Conservation (phyloP, 441 rosid species). For the Pelargonium fulgidum region DNA sequence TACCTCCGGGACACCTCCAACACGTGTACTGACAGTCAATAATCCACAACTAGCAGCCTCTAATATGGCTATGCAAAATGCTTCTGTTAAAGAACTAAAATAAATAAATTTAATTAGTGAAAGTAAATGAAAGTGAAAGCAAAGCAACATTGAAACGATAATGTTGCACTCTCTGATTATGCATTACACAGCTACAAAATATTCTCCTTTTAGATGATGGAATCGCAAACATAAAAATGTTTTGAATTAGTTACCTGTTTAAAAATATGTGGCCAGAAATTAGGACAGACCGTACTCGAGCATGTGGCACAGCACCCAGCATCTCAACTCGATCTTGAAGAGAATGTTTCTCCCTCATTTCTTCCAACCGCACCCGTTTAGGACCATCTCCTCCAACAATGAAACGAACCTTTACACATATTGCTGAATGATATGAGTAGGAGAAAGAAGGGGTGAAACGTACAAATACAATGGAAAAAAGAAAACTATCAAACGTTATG, state of each 20-base stretch:
- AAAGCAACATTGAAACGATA: neutral
- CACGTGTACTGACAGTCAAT: conserved; percentile 87
- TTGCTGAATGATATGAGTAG: conserved; percentile 18
- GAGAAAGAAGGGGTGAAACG: neutral
- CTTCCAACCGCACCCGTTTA: conserved; percentile 83
- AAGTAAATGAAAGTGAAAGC: neutral
- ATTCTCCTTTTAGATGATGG: neutral
- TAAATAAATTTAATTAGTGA: conserved; percentile 11
- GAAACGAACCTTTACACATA: conserved; percentile 65
- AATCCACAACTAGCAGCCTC: conserved; percentile 99
- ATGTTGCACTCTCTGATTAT: neutral
- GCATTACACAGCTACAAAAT: neutral
- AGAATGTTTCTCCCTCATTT: conserved; percentile 96
- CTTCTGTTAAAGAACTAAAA: conserved; percentile 85
- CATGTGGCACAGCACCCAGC: conserved; percentile 94
- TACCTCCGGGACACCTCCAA: conserved; percentile 98
- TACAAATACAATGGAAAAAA: too few relatives aligned
- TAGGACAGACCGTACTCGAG: conserved; percentile 77
- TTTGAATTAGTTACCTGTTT: conserved; percentile 55
- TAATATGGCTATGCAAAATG: conserved; percentile 94
- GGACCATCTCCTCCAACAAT: conserved; percentile 98
- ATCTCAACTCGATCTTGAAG: conserved; percentile 96
- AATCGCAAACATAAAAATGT: neutral
- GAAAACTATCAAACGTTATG: too few relatives aligned
- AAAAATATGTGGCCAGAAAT: conserved; percentile 85